Base-by-base conservation (phyloP, 2,329 filamentous ascomycete species). In the Aspergillus texensis region DNA sequence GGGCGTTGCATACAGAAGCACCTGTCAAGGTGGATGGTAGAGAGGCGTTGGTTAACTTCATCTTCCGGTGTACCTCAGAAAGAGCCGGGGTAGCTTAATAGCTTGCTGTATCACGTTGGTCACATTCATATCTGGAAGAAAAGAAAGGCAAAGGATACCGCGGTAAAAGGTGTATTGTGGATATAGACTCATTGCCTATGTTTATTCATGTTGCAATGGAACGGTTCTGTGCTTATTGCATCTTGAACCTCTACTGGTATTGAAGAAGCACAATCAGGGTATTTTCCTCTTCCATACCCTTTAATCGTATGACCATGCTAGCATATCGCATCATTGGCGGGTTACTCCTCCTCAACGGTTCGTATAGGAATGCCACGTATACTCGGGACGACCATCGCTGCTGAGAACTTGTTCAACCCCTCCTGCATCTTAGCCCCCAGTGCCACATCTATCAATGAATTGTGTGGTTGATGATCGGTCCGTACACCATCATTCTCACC, bases 1-100 rank as follows among this genome's bases (percentile, higher is more conserved):
- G 80, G 3, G 83, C 84, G 4, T 72, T 85, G 70, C 84, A 86
- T 69, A 84, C 77, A 5, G 81, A 86, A 59, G 79, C 79, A 1
- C 78, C 80, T n/a, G 69, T 74, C 4, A 80, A 82, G 60, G 64
- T 68, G 19, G 74, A 79, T 53, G 84, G 84, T 0, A 76, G 78
- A 62, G 73, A 74, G 28, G 76, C 76, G 9, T 69, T 84, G 48
- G 74, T 72, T 6, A 36, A 67, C 1, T 75, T 76, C n/a, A 66
- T 73, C n/a, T 28, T 55, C 16, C 21, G 11, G 21, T 39, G 11
- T 6, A 39, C 52, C 6, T 39, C n/a, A 12, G 2, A 26, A 16
- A 11, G 9, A 2, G 11, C 30, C 3, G 16, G 34, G 16, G 8
- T 3, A 32, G 3, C 4, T 52, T 52, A 9, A 52, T 10, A 12